phyloP scores from a whole-genome alignment of 1,284 basidiomycete genomes.

The Thelephora terrestris region DNA sequence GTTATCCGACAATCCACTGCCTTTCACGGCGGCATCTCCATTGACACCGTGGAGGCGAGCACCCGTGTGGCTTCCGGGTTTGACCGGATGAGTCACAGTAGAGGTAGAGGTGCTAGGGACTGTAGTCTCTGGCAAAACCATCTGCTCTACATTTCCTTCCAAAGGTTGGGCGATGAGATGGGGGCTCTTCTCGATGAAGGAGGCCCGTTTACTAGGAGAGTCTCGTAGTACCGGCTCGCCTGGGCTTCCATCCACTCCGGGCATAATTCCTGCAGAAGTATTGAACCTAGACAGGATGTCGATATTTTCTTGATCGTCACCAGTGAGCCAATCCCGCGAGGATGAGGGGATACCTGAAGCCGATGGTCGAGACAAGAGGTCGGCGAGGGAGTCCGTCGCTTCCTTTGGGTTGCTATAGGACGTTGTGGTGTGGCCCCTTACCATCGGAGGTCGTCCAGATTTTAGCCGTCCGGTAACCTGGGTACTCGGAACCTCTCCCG shows the following conservation, averaged over 20 bases:
- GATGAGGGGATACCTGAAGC: constrained; percentile 6
- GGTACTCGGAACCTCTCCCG: constrained; percentile 5
- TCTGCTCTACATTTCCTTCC: neutral
- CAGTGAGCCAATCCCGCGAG: constrained; percentile 64
- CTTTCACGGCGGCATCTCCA: constrained; percentile 8
- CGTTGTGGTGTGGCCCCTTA: neutral
- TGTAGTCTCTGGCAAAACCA: neutral
- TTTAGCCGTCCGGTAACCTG: neutral
- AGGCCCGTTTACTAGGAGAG: constrained; percentile 61
- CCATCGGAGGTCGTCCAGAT: neutral
- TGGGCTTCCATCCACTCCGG: neutral
- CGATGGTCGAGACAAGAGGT: constrained; percentile 8
- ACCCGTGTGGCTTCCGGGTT: constrained; percentile 9
- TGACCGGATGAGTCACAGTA: constrained; percentile 10
- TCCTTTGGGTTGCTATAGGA: neutral
- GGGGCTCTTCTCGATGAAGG: constrained; percentile 45
- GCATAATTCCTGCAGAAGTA: neutral
- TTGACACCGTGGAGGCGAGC: constrained; percentile 14
- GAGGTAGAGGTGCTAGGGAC: neutral
- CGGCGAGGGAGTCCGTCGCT: constrained; percentile 7
- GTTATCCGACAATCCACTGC: constrained; percentile 23
- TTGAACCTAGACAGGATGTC: neutral
- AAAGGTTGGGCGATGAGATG: constrained; percentile 33
- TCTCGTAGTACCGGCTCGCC: constrained; percentile 44
- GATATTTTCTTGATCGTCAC: constrained; percentile 35